Evolutionary conservation across 164 flowering plant species (phyloP), one percentile per base, ranked within the genome.

Genomic region (Warburgia ugandensis): DNA sequence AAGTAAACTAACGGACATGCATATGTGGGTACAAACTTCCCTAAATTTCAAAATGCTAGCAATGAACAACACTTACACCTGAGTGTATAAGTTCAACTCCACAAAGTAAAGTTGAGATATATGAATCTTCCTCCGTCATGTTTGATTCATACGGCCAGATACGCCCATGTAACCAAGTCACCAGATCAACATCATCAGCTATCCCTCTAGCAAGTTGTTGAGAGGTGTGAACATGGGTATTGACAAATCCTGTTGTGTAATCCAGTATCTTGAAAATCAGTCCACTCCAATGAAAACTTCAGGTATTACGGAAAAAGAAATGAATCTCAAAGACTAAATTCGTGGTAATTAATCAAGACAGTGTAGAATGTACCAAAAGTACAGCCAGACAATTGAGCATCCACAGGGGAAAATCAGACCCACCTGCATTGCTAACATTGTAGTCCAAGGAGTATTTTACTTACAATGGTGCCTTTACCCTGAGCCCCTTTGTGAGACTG

Each of bases 81-180:
- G 95, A 78, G 65, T 65, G 89, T 62, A 89, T 80, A 60, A 89
- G 95, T 60, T 89, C 97, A 45, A 89, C 81, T 31, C 97, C 87
- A 43, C 95, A 89, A 1, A 89, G 87, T 39, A 89, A 33, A 54
- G 97, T 81, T 39, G 95, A 85, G 30, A 85, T 33, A 51, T 74
- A 85, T 0, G 97, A 85, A 63, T 89, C 97, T 36, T 73, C 77
- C 55, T 79, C 78, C 0, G 84, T 83, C 92, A 89, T 83, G 70
- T 71, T 77, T 6, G 95, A 73, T 40, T 89, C 97, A 42, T 83
- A 85, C 13, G 92, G 97, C 97, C 95, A 89, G 45, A 89, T 85
- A 6, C 95, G 87, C 25, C 63, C 51, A 45, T 89, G 95, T 45
- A 89, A 54, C 95, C 97, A 89, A 10, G 95, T 89, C 71, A 89